These are phyloP conservation scores for Eremothecium sinecaudum DNA, from an alignment of 1,139 yeast species.

Conservation along the genomic window DNA sequence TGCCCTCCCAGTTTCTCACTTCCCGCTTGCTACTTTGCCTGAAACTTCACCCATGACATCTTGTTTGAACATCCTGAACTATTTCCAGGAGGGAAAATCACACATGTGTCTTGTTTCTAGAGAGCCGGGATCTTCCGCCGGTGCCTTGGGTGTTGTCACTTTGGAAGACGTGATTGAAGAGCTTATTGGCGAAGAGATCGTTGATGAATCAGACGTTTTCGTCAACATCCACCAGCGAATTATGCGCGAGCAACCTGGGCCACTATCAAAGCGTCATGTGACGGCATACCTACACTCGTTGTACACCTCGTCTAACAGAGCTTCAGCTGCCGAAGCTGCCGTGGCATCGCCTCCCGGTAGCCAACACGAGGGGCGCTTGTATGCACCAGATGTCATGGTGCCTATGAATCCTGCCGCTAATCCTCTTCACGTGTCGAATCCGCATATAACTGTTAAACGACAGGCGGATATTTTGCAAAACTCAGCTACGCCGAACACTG, in stretches of 20 bases:
- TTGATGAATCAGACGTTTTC: conserved; percentile 94
- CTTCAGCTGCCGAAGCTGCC: conserved; percentile 6
- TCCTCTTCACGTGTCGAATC: conserved; percentile 64
- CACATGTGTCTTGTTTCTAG: conserved; percentile 94
- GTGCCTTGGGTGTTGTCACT: conserved; percentile 87
- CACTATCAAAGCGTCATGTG: conserved; percentile 63
- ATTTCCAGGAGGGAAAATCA: conserved; percentile 95
- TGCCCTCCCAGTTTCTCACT: conserved; percentile 81
- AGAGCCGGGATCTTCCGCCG: conserved; percentile 76
- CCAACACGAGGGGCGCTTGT: conserved; percentile 3
- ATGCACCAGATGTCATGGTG: conserved; percentile 32
- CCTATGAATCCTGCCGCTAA: conserved; percentile 74
- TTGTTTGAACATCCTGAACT: conserved; percentile 84
- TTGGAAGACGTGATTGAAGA: conserved; percentile 96
- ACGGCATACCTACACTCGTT: conserved; percentile 59
- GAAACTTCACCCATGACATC: conserved; percentile 90
- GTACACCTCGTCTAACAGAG: conserved; percentile 18
- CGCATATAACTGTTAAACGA: conserved; percentile 61
- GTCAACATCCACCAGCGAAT: conserved; percentile 83
- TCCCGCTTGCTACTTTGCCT: conserved; percentile 92
- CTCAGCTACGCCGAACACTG: too few species aligned
- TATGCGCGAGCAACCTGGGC: conserved; percentile 77
- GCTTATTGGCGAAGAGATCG: conserved; percentile 93
- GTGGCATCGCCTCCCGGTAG: not conserved
- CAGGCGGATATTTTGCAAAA: conserved; percentile 26